Evolutionary conservation across 2,329 filamentous ascomycete genomes (phyloP).

Genomic region (Blastomyces parvus): DNA sequence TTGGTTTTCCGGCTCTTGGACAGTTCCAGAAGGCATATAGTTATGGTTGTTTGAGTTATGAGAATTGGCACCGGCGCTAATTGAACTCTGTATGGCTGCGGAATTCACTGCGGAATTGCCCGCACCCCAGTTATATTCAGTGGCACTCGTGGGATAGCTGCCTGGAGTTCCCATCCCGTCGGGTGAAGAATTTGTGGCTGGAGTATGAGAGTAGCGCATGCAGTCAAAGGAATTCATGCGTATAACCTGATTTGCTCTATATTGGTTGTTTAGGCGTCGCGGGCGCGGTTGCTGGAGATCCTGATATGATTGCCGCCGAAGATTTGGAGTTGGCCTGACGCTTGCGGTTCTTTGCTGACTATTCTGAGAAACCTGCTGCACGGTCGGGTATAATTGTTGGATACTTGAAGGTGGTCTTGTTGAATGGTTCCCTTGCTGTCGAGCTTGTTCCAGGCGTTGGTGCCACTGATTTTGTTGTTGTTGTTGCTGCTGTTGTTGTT

Average conservation of each 20-base stretch:
- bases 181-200: not conserved
- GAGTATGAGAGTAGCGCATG: not conserved
- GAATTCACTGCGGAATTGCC: not conserved
- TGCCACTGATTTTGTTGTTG: not conserved
- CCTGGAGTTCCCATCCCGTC: not conserved
- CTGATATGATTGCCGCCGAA: not conserved
- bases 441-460: not conserved
- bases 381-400: not conserved
- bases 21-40: too few species aligned
- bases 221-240: constrained; percentile 4
- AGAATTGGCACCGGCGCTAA: not conserved
- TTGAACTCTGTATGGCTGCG: not conserved
- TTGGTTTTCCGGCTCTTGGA: not conserved
- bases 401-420: not conserved
- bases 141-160: not conserved
- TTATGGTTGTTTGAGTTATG: not conserved
- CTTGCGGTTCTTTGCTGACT: not conserved
- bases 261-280: not conserved
- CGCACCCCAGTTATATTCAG: not conserved
- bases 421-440: not conserved
- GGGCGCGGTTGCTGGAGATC: constrained; percentile 1
- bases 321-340: not conserved
- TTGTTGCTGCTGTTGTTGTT: not conserved
- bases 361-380: not conserved
- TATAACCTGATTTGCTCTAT: not conserved